Base-by-base conservation (phyloP, 2,329 filamentous ascomycete species). In the Botryosphaeria agaves region DNA sequence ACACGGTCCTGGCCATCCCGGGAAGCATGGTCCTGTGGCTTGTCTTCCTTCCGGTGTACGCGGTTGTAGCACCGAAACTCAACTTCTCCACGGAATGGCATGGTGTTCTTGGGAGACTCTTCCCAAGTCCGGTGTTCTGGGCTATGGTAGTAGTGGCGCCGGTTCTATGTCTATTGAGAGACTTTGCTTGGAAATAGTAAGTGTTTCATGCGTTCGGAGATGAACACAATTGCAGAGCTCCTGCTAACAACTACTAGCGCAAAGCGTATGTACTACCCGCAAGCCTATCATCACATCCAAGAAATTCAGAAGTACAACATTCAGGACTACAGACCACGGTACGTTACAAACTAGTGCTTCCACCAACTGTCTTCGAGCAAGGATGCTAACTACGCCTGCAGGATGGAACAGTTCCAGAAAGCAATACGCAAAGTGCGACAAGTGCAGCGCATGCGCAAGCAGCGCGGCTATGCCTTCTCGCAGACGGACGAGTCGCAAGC, bases 231-330 rank as follows among this genome's bases (percentile, higher is more conserved):
- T 5, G 8, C 18, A 7, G 7, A 21, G 7, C 7, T n/a, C 28
- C 19, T 26, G 30, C 25, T 32, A 11, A 31, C n/a, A 4, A 9
- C 6, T 4, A n/a, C 21, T 26, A 61, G 57, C 44, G 75, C 72
- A 37, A 94, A 93, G 64, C 72, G 89, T 40, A 94, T 98, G 84
- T 98, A 95, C 59, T 77, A 76, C 42, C 89, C 89, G 14, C 80
- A 94, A 57, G 75, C 82, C 26, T 98, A 98, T 48, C 89, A 98
- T 45, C 89, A 98, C 53, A 89, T 98, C 39, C 89, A 98, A 56
- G 89, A 98, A 61, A 98, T 98, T 43, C 89, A 98, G 56, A 98
- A 98, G 59, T 98, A 95, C 61, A 98, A 98, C 46, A 93, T 98
- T 36, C 89, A 98, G 59, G 89, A 98, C 59, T 98, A 98, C 57